Evolutionary conservation across 805 yeast genomes (phyloP).

Genomic region (Hanseniaspora pseudoguilliermondii): DNA sequence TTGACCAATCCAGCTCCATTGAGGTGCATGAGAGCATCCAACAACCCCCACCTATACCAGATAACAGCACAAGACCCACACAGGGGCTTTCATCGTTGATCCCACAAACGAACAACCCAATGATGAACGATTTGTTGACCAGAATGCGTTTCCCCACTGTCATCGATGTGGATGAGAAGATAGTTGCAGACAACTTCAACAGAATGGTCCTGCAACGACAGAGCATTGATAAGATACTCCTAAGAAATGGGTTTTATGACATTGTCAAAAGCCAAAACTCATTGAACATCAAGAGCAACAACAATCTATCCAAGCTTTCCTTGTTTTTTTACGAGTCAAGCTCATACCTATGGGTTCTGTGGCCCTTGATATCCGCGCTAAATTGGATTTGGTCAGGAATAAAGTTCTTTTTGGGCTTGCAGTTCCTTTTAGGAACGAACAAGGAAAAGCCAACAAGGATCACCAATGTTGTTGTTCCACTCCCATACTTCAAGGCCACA

Average conservation of each 20-base stretch:
- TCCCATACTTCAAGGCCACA: constrained; percentile 9
- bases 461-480: background rate
- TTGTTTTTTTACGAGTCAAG: background rate
- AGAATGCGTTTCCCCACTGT: constrained; percentile 7
- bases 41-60: background rate
- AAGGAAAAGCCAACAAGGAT: background rate
- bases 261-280: background rate
- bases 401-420: constrained; percentile 1
- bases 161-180: background rate
- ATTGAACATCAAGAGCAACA: background rate
- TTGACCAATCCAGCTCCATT: background rate
- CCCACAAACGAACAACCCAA: constrained; percentile 3
- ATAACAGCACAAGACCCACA: background rate
- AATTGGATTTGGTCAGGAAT: constrained; percentile 2
- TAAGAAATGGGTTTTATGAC: background rate
- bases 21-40: background rate
- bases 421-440: background rate
- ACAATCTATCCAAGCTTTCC: background rate
- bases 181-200: background rate
- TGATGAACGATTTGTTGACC: constrained; percentile 9
- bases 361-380: constrained; percentile 4
- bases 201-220: background rate
- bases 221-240: background rate
- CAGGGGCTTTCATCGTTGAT: background rate
- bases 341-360: background rate